Conservation (phyloP, 2,329 filamentous ascomycete genomes). For the Immersiporthe knoxdaviesiana region DNA sequence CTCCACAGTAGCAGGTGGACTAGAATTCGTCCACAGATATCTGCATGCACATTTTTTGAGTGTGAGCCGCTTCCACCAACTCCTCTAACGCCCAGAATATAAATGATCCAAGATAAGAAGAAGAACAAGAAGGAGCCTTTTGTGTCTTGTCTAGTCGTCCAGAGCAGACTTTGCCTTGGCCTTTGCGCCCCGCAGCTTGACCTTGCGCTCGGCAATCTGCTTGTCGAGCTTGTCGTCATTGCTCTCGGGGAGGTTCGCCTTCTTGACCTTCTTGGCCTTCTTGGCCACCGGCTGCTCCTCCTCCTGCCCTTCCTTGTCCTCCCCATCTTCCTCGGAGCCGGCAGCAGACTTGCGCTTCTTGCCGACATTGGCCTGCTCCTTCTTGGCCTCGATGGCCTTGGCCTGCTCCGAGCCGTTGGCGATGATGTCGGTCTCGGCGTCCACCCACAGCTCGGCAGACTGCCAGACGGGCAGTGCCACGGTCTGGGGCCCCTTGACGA, state of each 20-base stretch:
- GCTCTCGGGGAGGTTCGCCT: conserved; percentile 41
- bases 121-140: background rate
- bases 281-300: conserved; percentile 33
- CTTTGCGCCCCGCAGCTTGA: conserved; percentile 63
- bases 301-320: background rate
- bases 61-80: conserved; percentile 5
- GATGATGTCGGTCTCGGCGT: conserved; percentile 74
- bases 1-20: background rate
- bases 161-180: conserved; percentile 56
- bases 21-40: conserved; percentile 16
- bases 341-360: conserved; percentile 66
- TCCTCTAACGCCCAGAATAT: conserved; percentile 28
- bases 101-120: conserved; percentile 26
- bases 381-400: conserved; percentile 47
- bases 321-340: conserved; percentile 35
- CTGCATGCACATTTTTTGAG: conserved; percentile 9
- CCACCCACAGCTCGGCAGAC: conserved; percentile 87
- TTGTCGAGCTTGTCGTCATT: conserved; percentile 59
- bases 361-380: conserved; percentile 60
- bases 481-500: conserved; percentile 89
- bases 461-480: conserved; percentile 93
- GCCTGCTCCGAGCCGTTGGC: conserved; percentile 53
- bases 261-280: conserved; percentile 36
- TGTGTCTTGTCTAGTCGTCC: conserved; percentile 42
- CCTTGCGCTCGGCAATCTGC: conserved; percentile 63